Percentiles rank a stretch among this genome's conserved stretches.
Conservation (phyloP, 208 protist genomes). For the Crithidia sp. region DNA sequence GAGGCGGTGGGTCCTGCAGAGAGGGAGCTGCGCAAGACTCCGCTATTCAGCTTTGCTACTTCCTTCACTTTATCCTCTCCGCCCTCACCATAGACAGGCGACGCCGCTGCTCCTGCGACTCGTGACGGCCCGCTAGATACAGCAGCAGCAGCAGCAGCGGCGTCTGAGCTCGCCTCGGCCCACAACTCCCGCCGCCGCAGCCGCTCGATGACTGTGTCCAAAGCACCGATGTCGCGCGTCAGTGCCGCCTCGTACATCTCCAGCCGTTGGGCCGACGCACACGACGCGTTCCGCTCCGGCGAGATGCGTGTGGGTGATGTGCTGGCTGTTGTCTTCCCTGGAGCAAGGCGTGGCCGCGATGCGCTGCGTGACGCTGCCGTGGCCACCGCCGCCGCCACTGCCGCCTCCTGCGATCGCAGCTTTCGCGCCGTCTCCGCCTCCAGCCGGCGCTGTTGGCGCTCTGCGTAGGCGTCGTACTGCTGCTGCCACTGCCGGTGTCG, state of each 20-base stretch:
- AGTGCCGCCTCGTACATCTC: constrained; percentile 23
- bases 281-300: neutral
- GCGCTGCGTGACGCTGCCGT: constrained; percentile 19
- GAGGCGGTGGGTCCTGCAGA: neutral
- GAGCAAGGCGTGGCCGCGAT: neutral
- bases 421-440: neutral
- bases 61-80: too few relatives aligned
- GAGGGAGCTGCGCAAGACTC: neutral
- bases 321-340: neutral
- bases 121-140: neutral
- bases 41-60: too few relatives aligned
- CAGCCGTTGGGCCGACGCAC: constrained; percentile 9
- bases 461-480: constrained; percentile 6
- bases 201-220: constrained; percentile 31
- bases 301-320: neutral
- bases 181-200: constrained; percentile 27
- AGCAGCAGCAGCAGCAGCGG: constrained; percentile 11
- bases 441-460: neutral
- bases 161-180: constrained; percentile 19
- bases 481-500: constrained; percentile 19
- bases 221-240: constrained; percentile 14
- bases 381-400: constrained; percentile 15
- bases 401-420: constrained; percentile 16
- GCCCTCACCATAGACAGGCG: too few relatives aligned
- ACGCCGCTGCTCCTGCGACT: too few relatives aligned